Percentiles rank a stretch among this genome's conserved stretches.
Evolutionary conservation across 257 asterid species (phyloP).

Genomic region (Mentha longifolia): DNA sequence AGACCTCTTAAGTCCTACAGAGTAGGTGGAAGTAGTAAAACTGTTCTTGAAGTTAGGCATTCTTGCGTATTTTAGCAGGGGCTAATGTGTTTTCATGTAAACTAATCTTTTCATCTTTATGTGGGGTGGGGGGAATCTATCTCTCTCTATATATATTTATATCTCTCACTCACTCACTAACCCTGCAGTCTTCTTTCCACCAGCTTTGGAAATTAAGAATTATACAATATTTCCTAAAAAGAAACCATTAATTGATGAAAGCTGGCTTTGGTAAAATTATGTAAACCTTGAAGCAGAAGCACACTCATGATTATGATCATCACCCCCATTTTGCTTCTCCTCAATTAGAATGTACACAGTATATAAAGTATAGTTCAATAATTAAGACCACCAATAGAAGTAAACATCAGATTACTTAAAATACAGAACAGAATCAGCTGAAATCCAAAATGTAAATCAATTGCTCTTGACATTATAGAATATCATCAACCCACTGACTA

Average conservation of each 20-base stretch:
- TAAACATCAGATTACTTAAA: background rate
- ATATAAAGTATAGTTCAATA: background rate
- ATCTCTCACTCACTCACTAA: background rate
- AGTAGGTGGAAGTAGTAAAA: slow-evolving; percentile 1
- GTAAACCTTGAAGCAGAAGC: background rate
- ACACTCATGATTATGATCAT: background rate
- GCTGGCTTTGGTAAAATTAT: too few species aligned
- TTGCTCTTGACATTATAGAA: background rate
- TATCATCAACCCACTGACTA: slow-evolving; percentile 2
- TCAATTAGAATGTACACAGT: background rate
- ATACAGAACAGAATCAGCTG: background rate
- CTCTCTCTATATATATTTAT: background rate
- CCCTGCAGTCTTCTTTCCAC: background rate
- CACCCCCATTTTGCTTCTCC: slow-evolving; percentile 2
- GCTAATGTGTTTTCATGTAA: background rate
- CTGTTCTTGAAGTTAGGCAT: background rate
- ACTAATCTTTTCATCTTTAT: slow-evolving; percentile 11
- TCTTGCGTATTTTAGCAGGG: background rate
- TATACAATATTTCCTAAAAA: too few species aligned
- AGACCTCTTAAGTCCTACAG: slow-evolving; percentile 3
- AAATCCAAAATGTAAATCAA: background rate
- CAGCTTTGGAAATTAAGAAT: background rate
- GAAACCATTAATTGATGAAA: background rate
- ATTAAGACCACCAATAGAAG: background rate
- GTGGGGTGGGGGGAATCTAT: background rate